Conservation (phyloP, 371 early-diverging fungal genomes). For the Entomophthora muscae region DNA sequence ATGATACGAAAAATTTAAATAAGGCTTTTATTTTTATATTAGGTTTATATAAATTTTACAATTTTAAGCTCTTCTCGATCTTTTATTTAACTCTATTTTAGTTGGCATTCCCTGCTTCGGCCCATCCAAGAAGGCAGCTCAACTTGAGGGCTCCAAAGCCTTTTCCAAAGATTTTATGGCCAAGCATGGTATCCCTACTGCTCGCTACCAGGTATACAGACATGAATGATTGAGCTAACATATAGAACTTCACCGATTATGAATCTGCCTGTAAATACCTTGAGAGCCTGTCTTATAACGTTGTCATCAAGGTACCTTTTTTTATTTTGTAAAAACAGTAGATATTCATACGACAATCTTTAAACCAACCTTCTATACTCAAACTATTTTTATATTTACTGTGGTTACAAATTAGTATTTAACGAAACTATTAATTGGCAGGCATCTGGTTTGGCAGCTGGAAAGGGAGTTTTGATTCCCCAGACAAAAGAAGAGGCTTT, state of each 20-base stretch:
- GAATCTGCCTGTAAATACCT: constrained; percentile 58
- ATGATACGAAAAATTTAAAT: too few relatives aligned
- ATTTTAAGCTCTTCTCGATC: too few relatives aligned
- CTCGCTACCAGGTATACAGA: constrained; percentile 48
- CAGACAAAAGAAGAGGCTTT: constrained; percentile 69
- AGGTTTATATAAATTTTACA: too few relatives aligned
- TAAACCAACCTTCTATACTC: too few relatives aligned
- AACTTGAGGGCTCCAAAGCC: constrained; percentile 92
- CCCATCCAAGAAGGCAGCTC: constrained; percentile 76
- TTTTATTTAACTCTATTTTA: too few relatives aligned
- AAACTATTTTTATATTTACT: constrained; percentile 8
- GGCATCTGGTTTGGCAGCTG: constrained; percentile 93
- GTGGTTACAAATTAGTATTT: neutral
- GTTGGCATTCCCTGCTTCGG: constrained; percentile 92
- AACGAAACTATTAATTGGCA: constrained; percentile 16
- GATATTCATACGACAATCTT: too few relatives aligned
- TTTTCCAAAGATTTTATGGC: constrained; percentile 96
- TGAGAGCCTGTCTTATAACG: constrained; percentile 30
- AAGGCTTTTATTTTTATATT: too few relatives aligned
- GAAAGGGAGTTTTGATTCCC: constrained; percentile 93
- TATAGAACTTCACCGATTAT: constrained; percentile 67
- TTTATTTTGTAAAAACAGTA: too few relatives aligned
- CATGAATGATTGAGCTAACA: neutral
- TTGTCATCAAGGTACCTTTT: constrained; percentile 57
- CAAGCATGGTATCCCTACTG: constrained; percentile 88